These are phyloP conservation scores for Aspergillus sp. DNA, from an alignment of 2,329 filamentous ascomycete genomes.

Conservation along the genomic window DNA sequence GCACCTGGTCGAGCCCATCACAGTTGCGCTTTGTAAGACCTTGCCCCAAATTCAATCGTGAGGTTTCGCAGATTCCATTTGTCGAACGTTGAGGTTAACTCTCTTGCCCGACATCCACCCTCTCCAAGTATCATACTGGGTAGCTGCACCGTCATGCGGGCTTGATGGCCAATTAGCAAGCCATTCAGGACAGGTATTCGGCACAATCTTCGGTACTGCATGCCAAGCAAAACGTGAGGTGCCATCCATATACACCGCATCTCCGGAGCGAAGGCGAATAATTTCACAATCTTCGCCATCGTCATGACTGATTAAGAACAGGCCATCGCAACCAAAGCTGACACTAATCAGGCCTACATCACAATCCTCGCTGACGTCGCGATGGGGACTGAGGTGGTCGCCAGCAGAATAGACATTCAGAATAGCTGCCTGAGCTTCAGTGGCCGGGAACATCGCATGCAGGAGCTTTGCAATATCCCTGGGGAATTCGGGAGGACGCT, in stretches of 20 bases:
- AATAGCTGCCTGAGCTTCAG: slow-evolving; percentile 83
- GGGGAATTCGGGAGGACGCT: slow-evolving; percentile 72
- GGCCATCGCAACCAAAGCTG: slow-evolving; percentile 83
- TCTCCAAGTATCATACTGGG: slow-evolving; percentile 66
- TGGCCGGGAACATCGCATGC: slow-evolving; percentile 70
- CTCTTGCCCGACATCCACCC: slow-evolving; percentile 88
- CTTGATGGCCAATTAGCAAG: slow-evolving; percentile 71
- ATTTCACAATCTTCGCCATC: slow-evolving; percentile 45
- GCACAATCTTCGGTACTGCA: slow-evolving; percentile 83
- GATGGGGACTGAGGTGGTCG: slow-evolving; percentile 88
- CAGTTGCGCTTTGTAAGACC: background rate
- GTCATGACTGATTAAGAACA: slow-evolving; percentile 80
- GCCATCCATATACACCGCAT: slow-evolving; percentile 86
- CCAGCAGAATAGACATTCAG: slow-evolving; percentile 90
- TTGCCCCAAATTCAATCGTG: background rate
- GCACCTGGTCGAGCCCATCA: background rate
- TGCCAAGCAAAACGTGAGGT: slow-evolving; percentile 89
- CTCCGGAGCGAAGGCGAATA: slow-evolving; percentile 75
- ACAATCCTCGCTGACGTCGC: slow-evolving; percentile 86
- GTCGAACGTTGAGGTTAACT: slow-evolving; percentile 88
- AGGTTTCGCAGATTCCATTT: slow-evolving; percentile 58
- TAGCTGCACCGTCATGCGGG: slow-evolving; percentile 41
- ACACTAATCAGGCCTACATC: slow-evolving; percentile 78
- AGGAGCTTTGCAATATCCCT: slow-evolving; percentile 69
- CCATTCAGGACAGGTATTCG: slow-evolving; percentile 74